Evolutionary conservation across 352 stramenopile genomes (phyloP).

Genomic region (Halophytophthora batemanensis): DNA sequence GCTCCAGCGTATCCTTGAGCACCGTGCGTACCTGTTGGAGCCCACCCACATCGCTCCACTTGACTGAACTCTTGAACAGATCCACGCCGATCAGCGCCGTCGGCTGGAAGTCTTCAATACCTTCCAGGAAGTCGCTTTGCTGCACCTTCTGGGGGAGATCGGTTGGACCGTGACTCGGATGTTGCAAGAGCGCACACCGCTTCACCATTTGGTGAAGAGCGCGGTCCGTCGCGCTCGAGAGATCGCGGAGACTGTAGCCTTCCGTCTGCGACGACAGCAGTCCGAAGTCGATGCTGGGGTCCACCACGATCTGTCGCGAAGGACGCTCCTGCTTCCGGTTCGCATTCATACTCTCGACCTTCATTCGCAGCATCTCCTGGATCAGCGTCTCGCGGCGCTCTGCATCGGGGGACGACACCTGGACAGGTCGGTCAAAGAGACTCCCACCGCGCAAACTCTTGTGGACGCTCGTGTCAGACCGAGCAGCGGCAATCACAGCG

Average conservation of each 20-base stretch:
- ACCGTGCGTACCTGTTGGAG: conserved; percentile 75
- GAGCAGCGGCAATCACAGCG: conserved; percentile 48
- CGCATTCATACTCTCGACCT: conserved; percentile 26
- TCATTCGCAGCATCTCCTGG: conserved; percentile 54
- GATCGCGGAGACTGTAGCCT: conserved; percentile 79
- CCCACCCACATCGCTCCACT: conserved; percentile 87
- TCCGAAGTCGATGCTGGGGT: conserved; percentile 61
- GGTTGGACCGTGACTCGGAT: neutral
- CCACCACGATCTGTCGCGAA: conserved; percentile 22
- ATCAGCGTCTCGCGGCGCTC: conserved; percentile 65
- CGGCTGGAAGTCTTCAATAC: conserved; percentile 75
- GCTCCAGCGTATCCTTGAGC: conserved; percentile 88
- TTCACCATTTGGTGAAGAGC: conserved; percentile 66
- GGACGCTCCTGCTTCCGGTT: conserved; percentile 10
- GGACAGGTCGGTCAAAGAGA: conserved; percentile 67
- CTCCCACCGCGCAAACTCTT: conserved; percentile 56
- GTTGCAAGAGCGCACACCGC: conserved; percentile 27
- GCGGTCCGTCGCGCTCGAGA: conserved; percentile 64
- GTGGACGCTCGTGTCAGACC: conserved; percentile 67
- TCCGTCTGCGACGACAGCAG: conserved; percentile 65
- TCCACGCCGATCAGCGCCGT: conserved; percentile 77
- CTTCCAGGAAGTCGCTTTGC: conserved; percentile 72
- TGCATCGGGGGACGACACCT: conserved; percentile 55
- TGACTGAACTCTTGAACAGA: conserved; percentile 82
- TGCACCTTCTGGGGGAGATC: conserved; percentile 27